Conservation (phyloP, 768 basidiomycete species). For the Mycena belliarum region DNA sequence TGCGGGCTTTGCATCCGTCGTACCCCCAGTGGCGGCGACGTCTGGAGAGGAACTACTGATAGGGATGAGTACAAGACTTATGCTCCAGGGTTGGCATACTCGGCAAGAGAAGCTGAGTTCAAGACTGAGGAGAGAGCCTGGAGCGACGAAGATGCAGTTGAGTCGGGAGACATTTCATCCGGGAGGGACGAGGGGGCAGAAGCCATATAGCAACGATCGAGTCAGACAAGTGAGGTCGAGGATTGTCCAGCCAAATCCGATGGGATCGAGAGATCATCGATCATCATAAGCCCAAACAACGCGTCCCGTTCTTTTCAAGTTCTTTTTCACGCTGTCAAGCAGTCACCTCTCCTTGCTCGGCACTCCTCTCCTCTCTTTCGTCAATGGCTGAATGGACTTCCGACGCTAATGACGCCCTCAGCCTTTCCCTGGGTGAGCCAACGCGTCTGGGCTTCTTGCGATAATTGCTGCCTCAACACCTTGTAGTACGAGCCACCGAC, state of each 20-base stretch:
- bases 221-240: background rate
- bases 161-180: conserved; percentile 27
- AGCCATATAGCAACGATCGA: background rate
- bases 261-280: background rate
- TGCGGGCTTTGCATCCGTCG: conserved; percentile 6
- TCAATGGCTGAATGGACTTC: conserved; percentile 73
- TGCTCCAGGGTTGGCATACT: conserved; percentile 29
- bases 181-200: conserved; percentile 9
- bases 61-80: conserved; percentile 5
- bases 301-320: conserved; percentile 13
- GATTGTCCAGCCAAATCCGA: background rate
- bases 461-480: background rate
- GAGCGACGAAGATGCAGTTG: conserved; percentile 27
- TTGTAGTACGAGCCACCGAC: conserved; percentile 65
- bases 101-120: conserved; percentile 27
- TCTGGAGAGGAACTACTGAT: conserved; percentile 10
- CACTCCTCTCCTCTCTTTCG: too few species aligned
- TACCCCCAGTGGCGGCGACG: conserved; percentile 20
- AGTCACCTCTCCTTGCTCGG: background rate
- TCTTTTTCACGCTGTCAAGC: too few species aligned
- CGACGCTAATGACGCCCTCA: conserved; percentile 76
- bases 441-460: background rate
- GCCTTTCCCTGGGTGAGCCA: conserved; percentile 69
- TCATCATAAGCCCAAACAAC: conserved; percentile 6
- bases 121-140: conserved; percentile 31